These are phyloP conservation scores for Curvularia eragrostidis DNA, from an alignment of 2,329 filamentous ascomycete genomes.

Conservation along the genomic window DNA sequence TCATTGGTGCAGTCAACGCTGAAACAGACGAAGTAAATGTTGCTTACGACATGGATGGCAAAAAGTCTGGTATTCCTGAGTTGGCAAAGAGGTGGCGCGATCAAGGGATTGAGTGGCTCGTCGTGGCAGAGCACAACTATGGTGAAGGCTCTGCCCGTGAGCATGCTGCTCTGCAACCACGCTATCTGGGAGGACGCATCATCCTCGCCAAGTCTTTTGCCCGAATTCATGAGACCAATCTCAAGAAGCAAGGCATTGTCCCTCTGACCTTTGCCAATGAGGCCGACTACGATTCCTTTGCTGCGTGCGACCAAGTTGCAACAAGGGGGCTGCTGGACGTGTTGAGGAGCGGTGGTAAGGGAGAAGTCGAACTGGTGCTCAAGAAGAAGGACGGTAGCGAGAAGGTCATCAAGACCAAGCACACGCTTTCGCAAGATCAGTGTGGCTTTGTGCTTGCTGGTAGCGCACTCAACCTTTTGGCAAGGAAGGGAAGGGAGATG, in stretches of 20 bases:
- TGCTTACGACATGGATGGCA: slow-evolving; percentile 85
- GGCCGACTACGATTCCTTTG: slow-evolving; percentile 83
- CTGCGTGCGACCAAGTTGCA: slow-evolving; percentile 80
- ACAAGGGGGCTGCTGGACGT: slow-evolving; percentile 87
- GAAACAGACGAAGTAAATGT: slow-evolving; percentile 91
- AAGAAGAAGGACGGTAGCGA: slow-evolving; percentile 65
- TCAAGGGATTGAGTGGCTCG: slow-evolving; percentile 80
- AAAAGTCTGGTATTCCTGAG: slow-evolving; percentile 79
- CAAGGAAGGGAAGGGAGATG: slow-evolving; percentile 61
- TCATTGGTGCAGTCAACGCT: slow-evolving; percentile 92
- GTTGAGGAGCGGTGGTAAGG: slow-evolving; percentile 77
- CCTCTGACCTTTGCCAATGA: slow-evolving; percentile 90
- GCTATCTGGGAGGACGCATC: slow-evolving; percentile 85
- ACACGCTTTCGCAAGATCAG: slow-evolving; percentile 89
- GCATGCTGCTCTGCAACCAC: slow-evolving; percentile 86
- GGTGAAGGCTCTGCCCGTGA: slow-evolving; percentile 89
- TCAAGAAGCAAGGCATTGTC: slow-evolving; percentile 97
- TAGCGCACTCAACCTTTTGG: slow-evolving; percentile 89
- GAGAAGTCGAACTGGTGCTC: slow-evolving; percentile 71
- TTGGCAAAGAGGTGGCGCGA: slow-evolving; percentile 84
- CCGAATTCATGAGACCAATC: slow-evolving; percentile 91
- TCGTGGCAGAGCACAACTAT: slow-evolving; percentile 98
- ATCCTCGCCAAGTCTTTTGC: slow-evolving; percentile 88
- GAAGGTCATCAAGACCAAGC: slow-evolving; percentile 77
- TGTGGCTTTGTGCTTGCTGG: slow-evolving; percentile 91